Base-by-base conservation (phyloP, 805 yeast species). In the Candida germanica region DNA sequence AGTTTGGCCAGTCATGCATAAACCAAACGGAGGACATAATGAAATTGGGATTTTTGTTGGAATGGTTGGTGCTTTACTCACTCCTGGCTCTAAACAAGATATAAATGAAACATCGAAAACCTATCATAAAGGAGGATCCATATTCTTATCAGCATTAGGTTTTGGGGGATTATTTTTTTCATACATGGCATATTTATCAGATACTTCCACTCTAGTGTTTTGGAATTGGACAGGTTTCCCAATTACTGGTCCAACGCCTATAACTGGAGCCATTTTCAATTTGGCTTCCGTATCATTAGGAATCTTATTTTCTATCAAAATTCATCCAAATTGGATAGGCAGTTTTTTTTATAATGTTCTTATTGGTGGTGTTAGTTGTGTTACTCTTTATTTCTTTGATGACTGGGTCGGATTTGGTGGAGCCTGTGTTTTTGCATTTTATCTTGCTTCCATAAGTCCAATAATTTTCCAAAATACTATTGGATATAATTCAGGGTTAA, bases 201-300 rank as follows among this genome's bases (percentile, higher is more conserved):
- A 93, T 56, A 74, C 96, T 0, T 80, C 95, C 2, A 84, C 93
- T 7, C 70, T 91, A 28, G 83, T 87, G n/a, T 69, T 81, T 31
- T 93, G 97, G 97, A 78, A 80, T n/a, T 93, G 98, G 98, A 84
- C 81, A 43, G 98, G 98, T 1, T 91, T 73, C 56, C 95, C 95
- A 27, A 68, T 86, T n/a, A 64, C 66, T 3, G 94, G 95, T 0
- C 96, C 97, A 8, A 72, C 84, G 3, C 94, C 97, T 9, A 78
- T 88, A 29, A 87, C 95, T 20, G 87, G 87, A 47, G 91, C 94
- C 31, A 73, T 82, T 6, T 43, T 83, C 18, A 75, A 86, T 17
- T 72, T 89, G 42, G 53, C 64, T 8, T 74, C 78, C 5, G 70
- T 84, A 69, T 58, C 75, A 9, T 33, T 71, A 3, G 96, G 95